phyloP scores from a whole-genome alignment of 306 rosid genomes.

The Vigna reflexopilosa region DNA sequence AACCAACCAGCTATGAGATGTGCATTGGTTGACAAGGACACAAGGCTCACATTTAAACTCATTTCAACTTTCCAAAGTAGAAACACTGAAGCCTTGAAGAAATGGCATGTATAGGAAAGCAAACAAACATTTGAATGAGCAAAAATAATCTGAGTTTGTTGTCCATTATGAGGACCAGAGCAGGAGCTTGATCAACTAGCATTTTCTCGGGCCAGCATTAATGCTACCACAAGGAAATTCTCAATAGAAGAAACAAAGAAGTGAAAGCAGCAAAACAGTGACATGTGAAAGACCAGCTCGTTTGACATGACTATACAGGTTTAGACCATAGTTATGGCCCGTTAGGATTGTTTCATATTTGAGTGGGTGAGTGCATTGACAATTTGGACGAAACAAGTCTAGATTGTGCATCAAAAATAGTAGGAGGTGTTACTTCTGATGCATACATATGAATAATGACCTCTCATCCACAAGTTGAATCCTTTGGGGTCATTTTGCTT shows the following conservation, averaged over 20 bases:
- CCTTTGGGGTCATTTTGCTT: conserved; percentile 7
- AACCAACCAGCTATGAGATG: conserved; percentile 40
- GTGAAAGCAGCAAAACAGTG: conserved; percentile 36
- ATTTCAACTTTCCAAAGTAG: conserved; percentile 18
- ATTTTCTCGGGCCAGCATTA: neutral
- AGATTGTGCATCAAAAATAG: neutral
- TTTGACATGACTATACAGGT: conserved; percentile 45
- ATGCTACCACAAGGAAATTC: conserved; percentile 41
- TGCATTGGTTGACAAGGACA: conserved; percentile 38
- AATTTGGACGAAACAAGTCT: neutral
- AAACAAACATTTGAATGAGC: neutral
- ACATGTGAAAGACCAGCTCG: conserved; percentile 44
- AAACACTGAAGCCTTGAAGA: neutral
- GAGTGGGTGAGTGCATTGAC: conserved; percentile 13
- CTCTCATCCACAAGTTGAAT: conserved; percentile 16
- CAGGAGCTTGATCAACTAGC: conserved; percentile 30
- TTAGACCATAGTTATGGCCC: conserved; percentile 34
- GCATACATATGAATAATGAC: neutral
- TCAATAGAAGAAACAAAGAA: conserved; percentile 36
- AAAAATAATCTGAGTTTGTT: conserved; percentile 14
- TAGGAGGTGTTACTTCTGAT: neutral
- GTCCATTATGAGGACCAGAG: conserved; percentile 34
- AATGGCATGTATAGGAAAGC: neutral
- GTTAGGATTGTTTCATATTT: conserved; percentile 28
- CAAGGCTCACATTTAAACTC: conserved; percentile 2